Conservation (phyloP, 495 filamentous ascomycete genomes). For the Chaetomium tenue region DNA sequence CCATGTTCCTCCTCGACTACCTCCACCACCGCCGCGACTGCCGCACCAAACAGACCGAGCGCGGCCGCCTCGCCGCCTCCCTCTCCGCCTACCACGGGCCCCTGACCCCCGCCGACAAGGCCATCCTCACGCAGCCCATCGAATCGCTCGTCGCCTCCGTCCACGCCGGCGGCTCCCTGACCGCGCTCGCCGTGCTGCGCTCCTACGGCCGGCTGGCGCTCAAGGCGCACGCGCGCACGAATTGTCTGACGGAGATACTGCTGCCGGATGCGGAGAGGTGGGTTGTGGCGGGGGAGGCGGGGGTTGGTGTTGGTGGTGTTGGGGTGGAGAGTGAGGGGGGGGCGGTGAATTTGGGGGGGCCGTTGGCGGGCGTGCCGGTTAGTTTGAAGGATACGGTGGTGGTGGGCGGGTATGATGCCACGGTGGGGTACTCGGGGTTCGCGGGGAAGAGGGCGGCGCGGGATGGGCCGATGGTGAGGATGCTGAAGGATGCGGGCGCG, state of each 20-base stretch:
- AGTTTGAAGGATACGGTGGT: slow-evolving; percentile 85
- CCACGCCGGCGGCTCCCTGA: slow-evolving; percentile 60
- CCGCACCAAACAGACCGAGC: slow-evolving; percentile 74
- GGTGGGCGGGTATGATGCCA: slow-evolving; percentile 82
- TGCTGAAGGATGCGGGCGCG: slow-evolving; percentile 93
- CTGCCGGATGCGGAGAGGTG: slow-evolving; percentile 78
- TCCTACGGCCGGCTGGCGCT: slow-evolving; percentile 90
- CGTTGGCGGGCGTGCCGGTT: slow-evolving; percentile 85
- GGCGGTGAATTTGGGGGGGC: slow-evolving; percentile 64
- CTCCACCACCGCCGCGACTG: slow-evolving; percentile 60
- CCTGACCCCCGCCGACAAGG: slow-evolving; percentile 59
- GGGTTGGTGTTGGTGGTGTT: too few species aligned
- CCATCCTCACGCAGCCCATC: slow-evolving; percentile 71
- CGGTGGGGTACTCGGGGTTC: slow-evolving; percentile 75
- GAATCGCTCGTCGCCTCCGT: slow-evolving; percentile 74
- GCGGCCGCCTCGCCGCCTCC: slow-evolving; percentile 62
- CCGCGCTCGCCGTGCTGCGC: slow-evolving; percentile 71
- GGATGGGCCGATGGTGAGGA: slow-evolving; percentile 71
- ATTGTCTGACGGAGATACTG: slow-evolving; percentile 89
- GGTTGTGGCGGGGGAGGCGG: slow-evolving; percentile 29
- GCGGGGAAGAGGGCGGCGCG: slow-evolving; percentile 56
- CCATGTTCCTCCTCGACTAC: slow-evolving; percentile 59
- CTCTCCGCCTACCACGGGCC: slow-evolving; percentile 66
- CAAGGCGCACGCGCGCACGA: slow-evolving; percentile 81
- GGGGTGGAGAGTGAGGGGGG: not conserved